Evolutionary conservation across 1,284 basidiomycete species (phyloP).

Genomic region (Caloboletus inedulis): DNA sequence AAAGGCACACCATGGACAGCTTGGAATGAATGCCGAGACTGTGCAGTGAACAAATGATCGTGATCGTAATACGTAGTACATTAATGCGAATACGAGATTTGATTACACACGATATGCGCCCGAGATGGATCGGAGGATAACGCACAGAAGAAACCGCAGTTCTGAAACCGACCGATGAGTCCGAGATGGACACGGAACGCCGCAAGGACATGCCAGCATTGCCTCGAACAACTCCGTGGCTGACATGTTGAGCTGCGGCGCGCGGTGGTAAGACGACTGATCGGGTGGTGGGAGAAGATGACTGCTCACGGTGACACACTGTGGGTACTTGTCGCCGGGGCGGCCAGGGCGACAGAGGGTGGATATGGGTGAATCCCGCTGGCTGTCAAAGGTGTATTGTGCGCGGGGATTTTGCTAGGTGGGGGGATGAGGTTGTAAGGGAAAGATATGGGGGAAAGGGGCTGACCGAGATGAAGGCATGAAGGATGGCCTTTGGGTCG

Average conservation of each 20-base stretch:
- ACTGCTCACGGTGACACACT: slow-evolving; percentile 60
- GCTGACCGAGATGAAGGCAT: slow-evolving; percentile 39
- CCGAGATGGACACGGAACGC: slow-evolving; percentile 12
- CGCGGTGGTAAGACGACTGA: slow-evolving; percentile 15
- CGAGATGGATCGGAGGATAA: slow-evolving; percentile 68
- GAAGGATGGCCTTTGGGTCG: slow-evolving; percentile 28
- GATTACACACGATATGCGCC: slow-evolving; percentile 75
- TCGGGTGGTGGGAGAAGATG: slow-evolving; percentile 1
- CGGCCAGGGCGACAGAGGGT: slow-evolving; percentile 60
- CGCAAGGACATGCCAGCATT: slow-evolving; percentile 61
- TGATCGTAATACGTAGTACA: slow-evolving; percentile 27
- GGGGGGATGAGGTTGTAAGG: neutral
- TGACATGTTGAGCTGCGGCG: slow-evolving; percentile 60
- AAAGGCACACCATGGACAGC: slow-evolving; percentile 52
- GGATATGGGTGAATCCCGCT: slow-evolving; percentile 47
- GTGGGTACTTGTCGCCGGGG: slow-evolving; percentile 37
- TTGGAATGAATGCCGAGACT: slow-evolving; percentile 51
- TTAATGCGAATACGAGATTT: slow-evolving; percentile 47
- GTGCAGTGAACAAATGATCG: slow-evolving; percentile 23
- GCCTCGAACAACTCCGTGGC: slow-evolving; percentile 68
- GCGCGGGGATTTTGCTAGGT: slow-evolving; percentile 48
- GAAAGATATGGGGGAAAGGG: neutral
- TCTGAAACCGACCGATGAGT: slow-evolving; percentile 36
- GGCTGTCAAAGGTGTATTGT: slow-evolving; percentile 59
- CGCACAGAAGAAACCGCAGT: slow-evolving; percentile 70